Evolutionary conservation across 1,284 basidiomycete species (phyloP).

Genomic region (Melampsora medusae): DNA sequence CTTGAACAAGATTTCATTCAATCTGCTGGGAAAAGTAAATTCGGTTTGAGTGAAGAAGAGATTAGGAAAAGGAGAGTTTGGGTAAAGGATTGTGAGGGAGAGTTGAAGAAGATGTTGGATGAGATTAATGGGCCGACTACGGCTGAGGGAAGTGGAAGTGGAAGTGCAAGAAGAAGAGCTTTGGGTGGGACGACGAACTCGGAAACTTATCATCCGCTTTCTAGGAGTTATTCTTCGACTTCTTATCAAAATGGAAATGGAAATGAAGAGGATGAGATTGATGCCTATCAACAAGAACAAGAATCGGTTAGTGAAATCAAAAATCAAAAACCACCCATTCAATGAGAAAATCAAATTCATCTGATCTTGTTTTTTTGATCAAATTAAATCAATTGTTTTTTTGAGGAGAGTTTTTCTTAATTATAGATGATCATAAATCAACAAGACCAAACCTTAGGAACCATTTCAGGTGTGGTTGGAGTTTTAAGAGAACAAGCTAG

Average conservation of each 20-base stretch:
- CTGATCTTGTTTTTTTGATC: background rate
- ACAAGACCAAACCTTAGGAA: slow-evolving; percentile 79
- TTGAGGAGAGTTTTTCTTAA: background rate
- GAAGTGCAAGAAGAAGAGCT: too few relatives aligned
- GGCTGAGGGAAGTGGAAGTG: too few relatives aligned
- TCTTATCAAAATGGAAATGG: too few relatives aligned
- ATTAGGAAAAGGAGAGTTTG: slow-evolving; percentile 18
- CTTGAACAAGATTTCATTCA: slow-evolving; percentile 27
- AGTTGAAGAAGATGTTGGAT: background rate
- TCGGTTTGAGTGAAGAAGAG: slow-evolving; percentile 23
- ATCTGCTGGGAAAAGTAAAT: background rate
- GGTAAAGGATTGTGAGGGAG: slow-evolving; percentile 8
- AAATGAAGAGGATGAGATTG: background rate
- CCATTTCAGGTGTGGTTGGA: slow-evolving; percentile 75
- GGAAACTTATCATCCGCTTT: background rate
- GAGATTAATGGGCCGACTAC: background rate
- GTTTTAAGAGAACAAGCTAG: slow-evolving; percentile 82
- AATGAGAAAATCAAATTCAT: background rate
- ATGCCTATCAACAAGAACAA: slow-evolving; percentile 26
- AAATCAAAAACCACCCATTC: too few relatives aligned
- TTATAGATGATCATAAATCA: slow-evolving; percentile 73
- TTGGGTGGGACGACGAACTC: background rate
- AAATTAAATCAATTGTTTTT: too few relatives aligned
- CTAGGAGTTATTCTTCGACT: too few relatives aligned
- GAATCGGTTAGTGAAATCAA: slow-evolving; percentile 6